phyloP scores from a whole-genome alignment of 768 basidiomycete species.

The Sarcomyxa edulis region DNA sequence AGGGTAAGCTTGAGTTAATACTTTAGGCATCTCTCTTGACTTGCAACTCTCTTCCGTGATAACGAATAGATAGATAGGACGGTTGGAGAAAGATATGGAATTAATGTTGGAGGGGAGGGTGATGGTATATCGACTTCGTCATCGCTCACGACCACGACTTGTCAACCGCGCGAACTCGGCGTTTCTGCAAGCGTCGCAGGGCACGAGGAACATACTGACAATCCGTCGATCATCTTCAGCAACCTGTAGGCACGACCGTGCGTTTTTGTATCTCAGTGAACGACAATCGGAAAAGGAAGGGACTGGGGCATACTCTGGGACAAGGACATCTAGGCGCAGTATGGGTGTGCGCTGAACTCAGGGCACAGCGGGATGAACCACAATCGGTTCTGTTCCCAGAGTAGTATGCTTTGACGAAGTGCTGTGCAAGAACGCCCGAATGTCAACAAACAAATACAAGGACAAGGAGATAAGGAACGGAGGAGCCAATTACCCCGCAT shows the following conservation, averaged over 20 bases:
- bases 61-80: too few species aligned
- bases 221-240: constrained; percentile 48
- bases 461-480: constrained; percentile 1
- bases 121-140: constrained; percentile 14
- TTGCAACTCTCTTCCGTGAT: too few species aligned
- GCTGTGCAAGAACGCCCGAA: too few species aligned
- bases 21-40: too few species aligned
- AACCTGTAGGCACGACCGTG: constrained; percentile 20
- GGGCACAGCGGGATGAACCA: constrained; percentile 37
- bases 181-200: constrained; percentile 51
- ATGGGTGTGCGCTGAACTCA: constrained; percentile 58
- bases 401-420: constrained; percentile 60
- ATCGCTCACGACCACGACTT: constrained; percentile 2
- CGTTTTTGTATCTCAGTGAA: background rate
- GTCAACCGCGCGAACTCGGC: constrained; percentile 25
- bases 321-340: constrained; percentile 56
- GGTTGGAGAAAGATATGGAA: too few species aligned
- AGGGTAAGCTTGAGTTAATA: too few species aligned
- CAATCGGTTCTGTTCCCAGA: constrained; percentile 59
- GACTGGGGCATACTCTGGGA: constrained; percentile 27
- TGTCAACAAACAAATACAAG: too few species aligned
- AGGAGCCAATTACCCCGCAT: constrained; percentile 26
- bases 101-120: background rate
- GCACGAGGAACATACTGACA: constrained; percentile 59
- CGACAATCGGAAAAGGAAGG: background rate